A percentile compares a stretch with the other conserved stretches of the same genome.
Evolutionary conservation across 2,329 filamentous ascomycete species (phyloP).

Genomic region (Aspergillus floridensis): DNA sequence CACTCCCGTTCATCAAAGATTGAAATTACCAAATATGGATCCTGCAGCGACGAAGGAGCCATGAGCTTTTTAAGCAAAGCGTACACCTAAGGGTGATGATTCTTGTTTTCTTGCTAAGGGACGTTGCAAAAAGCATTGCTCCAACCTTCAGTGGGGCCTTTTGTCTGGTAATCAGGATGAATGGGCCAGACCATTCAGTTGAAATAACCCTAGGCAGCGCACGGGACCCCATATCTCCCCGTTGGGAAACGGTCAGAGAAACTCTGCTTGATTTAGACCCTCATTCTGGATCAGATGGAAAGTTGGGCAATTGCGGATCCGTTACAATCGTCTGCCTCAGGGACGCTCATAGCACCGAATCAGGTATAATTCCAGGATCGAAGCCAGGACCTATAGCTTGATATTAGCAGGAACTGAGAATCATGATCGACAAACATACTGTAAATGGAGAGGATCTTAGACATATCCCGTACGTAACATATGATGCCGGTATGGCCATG

Average conservation of each 20-base stretch:
- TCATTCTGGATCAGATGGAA: not conserved
- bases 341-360: not conserved
- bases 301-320: constrained; percentile 4
- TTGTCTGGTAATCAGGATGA: constrained; percentile 14
- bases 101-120: not conserved
- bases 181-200: constrained; percentile 1
- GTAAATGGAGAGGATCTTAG: not conserved
- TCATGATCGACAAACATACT: constrained; percentile 16
- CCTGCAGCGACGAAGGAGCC: not conserved
- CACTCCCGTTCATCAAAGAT: not conserved
- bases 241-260: constrained; percentile 3
- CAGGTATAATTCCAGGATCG: constrained; percentile 16
- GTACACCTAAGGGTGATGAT: not conserved
- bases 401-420: constrained; percentile 8
- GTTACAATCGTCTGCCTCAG: not conserved
- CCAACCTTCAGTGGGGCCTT: constrained; percentile 10
- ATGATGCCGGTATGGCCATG: not conserved
- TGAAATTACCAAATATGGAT: not conserved
- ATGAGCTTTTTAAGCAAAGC: not conserved
- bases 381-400: constrained; percentile 18
- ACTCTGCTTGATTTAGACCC: constrained; percentile 6
- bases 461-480: too few relatives aligned
- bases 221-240: not conserved
- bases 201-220: constrained; percentile 1
- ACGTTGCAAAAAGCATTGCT: not conserved